Conservation (phyloP, 306 rosid species). For the Delonix regia region DNA sequence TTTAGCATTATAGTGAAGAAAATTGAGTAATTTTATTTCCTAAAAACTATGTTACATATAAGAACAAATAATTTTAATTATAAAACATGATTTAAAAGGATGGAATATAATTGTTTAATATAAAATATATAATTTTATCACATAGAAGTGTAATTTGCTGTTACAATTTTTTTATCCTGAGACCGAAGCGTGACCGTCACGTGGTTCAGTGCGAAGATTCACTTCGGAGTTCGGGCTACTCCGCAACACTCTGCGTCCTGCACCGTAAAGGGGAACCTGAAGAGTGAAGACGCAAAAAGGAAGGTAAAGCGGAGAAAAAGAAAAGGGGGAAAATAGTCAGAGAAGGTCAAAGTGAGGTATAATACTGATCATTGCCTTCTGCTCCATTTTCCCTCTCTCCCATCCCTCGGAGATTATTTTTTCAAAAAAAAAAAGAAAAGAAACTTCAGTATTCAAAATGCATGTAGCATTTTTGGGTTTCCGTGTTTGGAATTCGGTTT, state of each 20-base stretch:
- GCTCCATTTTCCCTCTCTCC: slow-evolving; percentile 23
- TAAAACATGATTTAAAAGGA: too few relatives aligned
- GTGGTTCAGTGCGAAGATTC: background rate
- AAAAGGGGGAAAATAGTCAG: background rate
- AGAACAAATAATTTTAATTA: too few relatives aligned
- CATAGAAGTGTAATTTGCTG: too few relatives aligned
- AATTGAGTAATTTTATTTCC: too few relatives aligned
- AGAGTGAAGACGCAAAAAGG: background rate
- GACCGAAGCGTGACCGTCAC: background rate
- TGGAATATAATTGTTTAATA: too few relatives aligned
- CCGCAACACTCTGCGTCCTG: background rate
- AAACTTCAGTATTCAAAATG: background rate
- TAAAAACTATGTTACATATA: too few relatives aligned
- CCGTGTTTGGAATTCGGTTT: background rate
- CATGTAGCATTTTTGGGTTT: background rate
- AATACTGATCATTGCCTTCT: background rate
- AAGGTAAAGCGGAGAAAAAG: background rate
- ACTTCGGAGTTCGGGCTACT: background rate
- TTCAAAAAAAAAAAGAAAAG: background rate
- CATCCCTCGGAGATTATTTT: background rate
- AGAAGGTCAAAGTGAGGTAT: background rate
- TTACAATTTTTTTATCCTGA: background rate
- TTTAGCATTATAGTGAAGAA: too few relatives aligned
- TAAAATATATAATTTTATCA: too few relatives aligned
- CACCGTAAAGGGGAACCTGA: background rate